Evolutionary conservation across 2,329 filamentous ascomycete genomes (phyloP), one percentile per base, ranked within the genome.

Genomic region (Amesomyces nigricolor): DNA sequence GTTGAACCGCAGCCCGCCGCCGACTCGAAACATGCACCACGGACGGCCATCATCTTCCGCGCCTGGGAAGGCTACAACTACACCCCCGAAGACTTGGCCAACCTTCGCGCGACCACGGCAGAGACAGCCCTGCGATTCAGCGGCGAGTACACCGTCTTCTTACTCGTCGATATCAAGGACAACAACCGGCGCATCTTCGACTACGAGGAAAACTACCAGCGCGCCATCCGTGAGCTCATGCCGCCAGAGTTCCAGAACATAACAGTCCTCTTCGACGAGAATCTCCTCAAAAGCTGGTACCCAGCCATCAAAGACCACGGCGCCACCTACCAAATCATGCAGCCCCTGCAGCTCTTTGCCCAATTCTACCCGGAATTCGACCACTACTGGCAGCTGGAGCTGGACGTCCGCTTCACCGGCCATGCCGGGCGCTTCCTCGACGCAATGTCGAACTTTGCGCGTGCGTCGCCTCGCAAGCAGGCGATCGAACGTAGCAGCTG

Each of bases 261-360:
- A n/a, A 43, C 50, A 1, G 43, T 53, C 2, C 19, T 53, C 5
- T 53, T 53, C 11, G 50, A 53, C 50, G 50, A 53, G 50, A 40
- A 32, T 1, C 35, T 53, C 19, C 50, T 53, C n/a, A n/a, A 40
- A 11, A 53, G 50, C 43, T 53, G 50, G 50, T 53, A 53, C 26
- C 50, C 50, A 17, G n/a, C 2, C 3, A 47, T 53, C 35, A 39
- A 53, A 8, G 19, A 42, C 22, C 50, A 53, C 44, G 19, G 45
- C 16, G 37, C 50, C 22, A 53, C 50, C 9, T 53, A 53, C 50
- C 50, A 53, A 17, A 45, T 53, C 42, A 53, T 53, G 50, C 50
- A 53, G 19, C 50, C 50, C 3, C 43, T 53, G 19, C 50, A 53
- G 50, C 50, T 53, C 13, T 53, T 53, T 46, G 50, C 14, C 1